A percentile compares a stretch with the other conserved stretches of the same genome.
phyloP scores from a whole-genome alignment of 1,284 basidiomycete species.

The Neolentinus lepideus region DNA sequence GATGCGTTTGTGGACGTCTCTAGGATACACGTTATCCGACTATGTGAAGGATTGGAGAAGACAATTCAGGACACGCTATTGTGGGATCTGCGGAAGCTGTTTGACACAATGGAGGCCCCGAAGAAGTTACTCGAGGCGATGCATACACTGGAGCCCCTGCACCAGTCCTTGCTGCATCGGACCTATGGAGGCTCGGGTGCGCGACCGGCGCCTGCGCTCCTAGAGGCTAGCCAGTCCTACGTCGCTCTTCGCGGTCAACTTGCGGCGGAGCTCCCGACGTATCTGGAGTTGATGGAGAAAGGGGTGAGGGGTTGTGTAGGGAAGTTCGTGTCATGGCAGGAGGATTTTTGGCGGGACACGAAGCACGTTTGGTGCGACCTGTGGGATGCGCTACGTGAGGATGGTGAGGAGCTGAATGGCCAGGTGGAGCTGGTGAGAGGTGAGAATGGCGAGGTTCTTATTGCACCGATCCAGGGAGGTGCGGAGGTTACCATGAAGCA shows the following conservation, averaged over 20 bases:
- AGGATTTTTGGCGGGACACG: constrained; percentile 48
- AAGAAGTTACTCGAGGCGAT: constrained; percentile 60
- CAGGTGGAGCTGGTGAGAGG: neutral
- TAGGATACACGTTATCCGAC: constrained; percentile 42
- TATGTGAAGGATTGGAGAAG: constrained; percentile 42
- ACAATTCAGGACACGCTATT: constrained; percentile 46
- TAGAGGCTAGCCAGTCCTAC: constrained; percentile 59
- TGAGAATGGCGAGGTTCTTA: constrained; percentile 57
- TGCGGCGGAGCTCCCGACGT: constrained; percentile 56
- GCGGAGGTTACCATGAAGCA: constrained; percentile 59
- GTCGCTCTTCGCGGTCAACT: constrained; percentile 67
- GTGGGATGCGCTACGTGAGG: constrained; percentile 72
- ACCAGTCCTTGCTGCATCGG: constrained; percentile 57
- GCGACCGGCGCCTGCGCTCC: constrained; percentile 52
- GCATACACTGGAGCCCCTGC: constrained; percentile 61
- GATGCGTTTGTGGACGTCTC: constrained; percentile 64
- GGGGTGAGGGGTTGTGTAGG: constrained; percentile 46
- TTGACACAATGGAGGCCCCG: constrained; percentile 52
- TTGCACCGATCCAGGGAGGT: constrained; percentile 34
- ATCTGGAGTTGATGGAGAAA: constrained; percentile 47
- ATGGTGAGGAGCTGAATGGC: constrained; percentile 44
- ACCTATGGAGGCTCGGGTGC: constrained; percentile 44
- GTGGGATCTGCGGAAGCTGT: constrained; percentile 44
- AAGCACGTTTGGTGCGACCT: constrained; percentile 62
- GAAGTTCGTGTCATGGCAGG: constrained; percentile 48